These are phyloP conservation scores for Stachybotrys chlorohalonatus DNA, from an alignment of 2,329 filamentous ascomycete genomes.

Conservation along the genomic window DNA sequence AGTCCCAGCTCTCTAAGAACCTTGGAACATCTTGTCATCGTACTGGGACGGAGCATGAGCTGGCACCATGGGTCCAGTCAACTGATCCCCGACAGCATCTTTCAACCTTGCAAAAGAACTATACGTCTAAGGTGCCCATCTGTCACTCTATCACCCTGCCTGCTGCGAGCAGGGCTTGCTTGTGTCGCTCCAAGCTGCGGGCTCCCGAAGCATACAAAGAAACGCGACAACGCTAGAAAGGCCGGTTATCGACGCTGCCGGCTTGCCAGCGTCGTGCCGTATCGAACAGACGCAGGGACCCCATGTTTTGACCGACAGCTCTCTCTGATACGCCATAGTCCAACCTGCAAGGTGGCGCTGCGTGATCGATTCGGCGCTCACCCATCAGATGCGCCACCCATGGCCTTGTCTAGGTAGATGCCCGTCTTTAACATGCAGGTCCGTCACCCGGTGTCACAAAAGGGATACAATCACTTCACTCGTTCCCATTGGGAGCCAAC, in stretches of 20 bases:
- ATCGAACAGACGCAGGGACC: neutral
- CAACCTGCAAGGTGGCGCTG: neutral
- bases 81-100: no score
- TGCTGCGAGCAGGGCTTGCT: neutral
- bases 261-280: neutral
- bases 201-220: neutral
- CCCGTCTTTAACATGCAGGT: neutral
- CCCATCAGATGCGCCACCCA: neutral
- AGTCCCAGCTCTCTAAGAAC: no score
- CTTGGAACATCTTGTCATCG: no score
- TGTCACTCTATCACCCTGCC: neutral
- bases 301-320: neutral
- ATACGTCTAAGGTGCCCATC: neutral
- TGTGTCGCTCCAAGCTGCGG: neutral
- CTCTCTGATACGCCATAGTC: neutral
- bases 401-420: neutral
- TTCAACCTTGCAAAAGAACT: no score
- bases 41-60: no score
- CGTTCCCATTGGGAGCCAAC: neutral
- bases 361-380: neutral
- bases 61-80: no score
- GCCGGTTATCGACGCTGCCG: neutral
- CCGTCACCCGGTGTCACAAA: neutral
- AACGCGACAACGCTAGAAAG: neutral
- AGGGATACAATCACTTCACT: neutral